phyloP scores from a whole-genome alignment of 192 early-diverging fungal genomes.

The Backusella circina region DNA sequence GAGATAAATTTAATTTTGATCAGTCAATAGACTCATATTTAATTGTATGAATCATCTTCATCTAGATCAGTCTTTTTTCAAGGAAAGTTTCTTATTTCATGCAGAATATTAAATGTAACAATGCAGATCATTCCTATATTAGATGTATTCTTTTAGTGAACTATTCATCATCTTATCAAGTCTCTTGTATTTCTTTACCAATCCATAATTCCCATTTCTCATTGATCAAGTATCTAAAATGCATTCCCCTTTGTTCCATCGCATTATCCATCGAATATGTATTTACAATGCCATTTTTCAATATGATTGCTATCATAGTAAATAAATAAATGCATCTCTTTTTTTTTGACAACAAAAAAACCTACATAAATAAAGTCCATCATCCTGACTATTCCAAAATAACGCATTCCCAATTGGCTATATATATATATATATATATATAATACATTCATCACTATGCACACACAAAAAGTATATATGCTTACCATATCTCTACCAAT shows the following conservation, averaged over 20 bases:
- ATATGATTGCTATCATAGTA: neutral
- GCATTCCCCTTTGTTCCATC: neutral
- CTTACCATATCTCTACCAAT: neutral
- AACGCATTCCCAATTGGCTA: neutral
- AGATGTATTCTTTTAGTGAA: too few species aligned
- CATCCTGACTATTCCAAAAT: neutral
- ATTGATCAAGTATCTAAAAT: neutral
- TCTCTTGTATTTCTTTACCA: neutral
- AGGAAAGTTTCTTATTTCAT: neutral
- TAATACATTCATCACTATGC: too few species aligned
- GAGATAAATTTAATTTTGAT: too few species aligned
- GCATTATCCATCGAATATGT: neutral
- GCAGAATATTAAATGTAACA: neutral
- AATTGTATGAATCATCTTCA: too few species aligned
- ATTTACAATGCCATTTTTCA: constrained; percentile 5
- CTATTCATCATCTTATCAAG: too few species aligned
- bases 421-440: neutral
- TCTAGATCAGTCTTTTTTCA: too few species aligned
- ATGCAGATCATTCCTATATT: neutral
- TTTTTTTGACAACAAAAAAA: neutral
- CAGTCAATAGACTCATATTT: too few species aligned
- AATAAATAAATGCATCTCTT: too few species aligned
- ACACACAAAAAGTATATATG: neutral
- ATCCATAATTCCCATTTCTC: constrained; percentile 11
- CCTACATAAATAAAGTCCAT: constrained; percentile 9